Evolutionary conservation across 768 basidiomycete species (phyloP), one percentile per base, ranked within the genome.

Genomic region (Boletus rubescentipes): DNA sequence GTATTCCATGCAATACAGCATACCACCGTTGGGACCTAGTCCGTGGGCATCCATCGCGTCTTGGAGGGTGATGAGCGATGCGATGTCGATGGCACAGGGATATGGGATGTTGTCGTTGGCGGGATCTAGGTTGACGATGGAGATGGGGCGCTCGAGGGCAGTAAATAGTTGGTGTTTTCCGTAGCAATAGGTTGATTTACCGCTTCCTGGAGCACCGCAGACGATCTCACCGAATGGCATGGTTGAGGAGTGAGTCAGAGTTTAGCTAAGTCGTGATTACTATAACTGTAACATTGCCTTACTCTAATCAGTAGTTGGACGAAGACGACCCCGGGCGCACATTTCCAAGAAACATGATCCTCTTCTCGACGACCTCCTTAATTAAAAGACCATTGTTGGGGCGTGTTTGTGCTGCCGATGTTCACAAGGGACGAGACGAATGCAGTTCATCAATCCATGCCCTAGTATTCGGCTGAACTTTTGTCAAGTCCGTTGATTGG

Each of bases 1-100:
- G 64, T 98, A 97, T 66, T 98, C 95, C 82, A 97, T 89, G 67
- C 93, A 96, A 64, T 93, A 98, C 26, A 98, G 72, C 87, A 98
- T 91, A 7, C 84, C 96, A 14, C 97, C 97, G 61, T 99, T 99
- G 0, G 97, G 97, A 0, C 97, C 97, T 1, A 99, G 79, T 0
- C 83, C 82, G 61, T 88, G 83, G 48, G 85, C 83, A 12, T 84
- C 72, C 95, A 98, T 97, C 16, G 84, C 93, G 61, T 93, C 89
- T 44, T 87, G 75, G 35, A 98, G 82, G 0, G 88, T 93, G 68
- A 99, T 90, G 50, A 98, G 81, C 0, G 83, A 83, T 1, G 89
- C 78, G 46, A 98, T 89, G 67, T 90, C 85, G 67, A 99, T 77
- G 0, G 89, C 84, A 67, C 93, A 96, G 29, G 93, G 93, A 72